phyloP scores from a whole-genome alignment of 495 filamentous ascomycete species.

The Hypoxylon rickii region DNA sequence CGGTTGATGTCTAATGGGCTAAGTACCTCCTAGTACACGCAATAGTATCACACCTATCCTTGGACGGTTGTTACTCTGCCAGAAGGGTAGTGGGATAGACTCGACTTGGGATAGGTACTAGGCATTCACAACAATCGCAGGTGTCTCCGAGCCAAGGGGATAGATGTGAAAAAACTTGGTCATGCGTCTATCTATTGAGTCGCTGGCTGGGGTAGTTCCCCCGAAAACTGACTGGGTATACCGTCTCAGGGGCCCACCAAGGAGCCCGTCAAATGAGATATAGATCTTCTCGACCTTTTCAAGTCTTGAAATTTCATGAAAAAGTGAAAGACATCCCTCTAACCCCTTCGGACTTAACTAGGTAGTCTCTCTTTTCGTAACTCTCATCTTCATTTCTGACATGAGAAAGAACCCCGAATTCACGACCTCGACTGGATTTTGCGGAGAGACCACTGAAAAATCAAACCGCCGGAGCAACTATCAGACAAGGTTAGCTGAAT shows the following conservation, averaged over 20 bases:
- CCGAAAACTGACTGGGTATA: too few relatives aligned
- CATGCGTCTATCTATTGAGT: too few relatives aligned
- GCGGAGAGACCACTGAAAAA: constrained; percentile 23
- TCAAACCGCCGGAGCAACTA: constrained; percentile 31
- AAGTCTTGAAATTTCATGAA: not conserved
- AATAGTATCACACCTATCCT: too few relatives aligned
- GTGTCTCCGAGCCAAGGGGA: too few relatives aligned
- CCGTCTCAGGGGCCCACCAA: not conserved
- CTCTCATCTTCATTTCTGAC: constrained; percentile 28
- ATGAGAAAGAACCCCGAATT: constrained; percentile 31
- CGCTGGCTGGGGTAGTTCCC: too few relatives aligned
- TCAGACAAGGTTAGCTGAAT: not conserved
- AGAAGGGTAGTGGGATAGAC: too few relatives aligned
- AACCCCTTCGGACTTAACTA: not conserved
- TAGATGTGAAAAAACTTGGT: too few relatives aligned
- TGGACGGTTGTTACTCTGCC: too few relatives aligned
- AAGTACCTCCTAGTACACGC: too few relatives aligned
- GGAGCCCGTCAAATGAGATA: not conserved
- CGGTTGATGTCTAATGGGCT: constrained; percentile 27
- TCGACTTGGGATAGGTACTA: too few relatives aligned
- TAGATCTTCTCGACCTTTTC: not conserved
- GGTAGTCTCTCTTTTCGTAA: constrained; percentile 8
- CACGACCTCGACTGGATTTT: constrained; percentile 23
- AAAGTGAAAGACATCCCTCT: not conserved
- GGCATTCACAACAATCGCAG: too few relatives aligned